phyloP scores from a whole-genome alignment of 192 early-diverging fungal genomes.

The Coemansia sp. region DNA sequence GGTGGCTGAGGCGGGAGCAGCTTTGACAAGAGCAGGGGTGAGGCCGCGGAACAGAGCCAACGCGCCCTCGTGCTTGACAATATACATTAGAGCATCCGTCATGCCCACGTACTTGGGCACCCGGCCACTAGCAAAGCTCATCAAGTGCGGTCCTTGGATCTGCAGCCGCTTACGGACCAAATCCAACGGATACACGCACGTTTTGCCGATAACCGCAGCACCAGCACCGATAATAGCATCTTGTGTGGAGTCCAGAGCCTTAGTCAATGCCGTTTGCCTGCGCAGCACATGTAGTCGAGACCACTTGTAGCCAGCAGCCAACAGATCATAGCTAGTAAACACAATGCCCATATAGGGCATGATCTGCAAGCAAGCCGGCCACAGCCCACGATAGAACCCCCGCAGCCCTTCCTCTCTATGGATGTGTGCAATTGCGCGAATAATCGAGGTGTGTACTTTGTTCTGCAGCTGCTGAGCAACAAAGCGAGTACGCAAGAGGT shows the following conservation, averaged over 20 bases:
- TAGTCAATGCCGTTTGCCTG: not conserved
- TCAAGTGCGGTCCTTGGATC: conserved; percentile 71
- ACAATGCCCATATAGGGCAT: conserved; percentile 94
- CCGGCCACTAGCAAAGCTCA: conserved; percentile 58
- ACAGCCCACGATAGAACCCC: conserved; percentile 85
- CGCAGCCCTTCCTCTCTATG: conserved; percentile 65
- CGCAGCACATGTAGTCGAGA: conserved; percentile 8
- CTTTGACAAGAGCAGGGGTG: conserved; percentile 80
- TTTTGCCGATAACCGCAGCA: conserved; percentile 79
- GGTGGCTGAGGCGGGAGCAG: conserved; percentile 78
- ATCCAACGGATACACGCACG: conserved; percentile 87
- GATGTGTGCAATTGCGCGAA: conserved; percentile 67
- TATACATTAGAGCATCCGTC: conserved; percentile 59
- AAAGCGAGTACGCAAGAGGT: conserved; percentile 92
- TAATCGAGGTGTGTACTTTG: conserved; percentile 67
- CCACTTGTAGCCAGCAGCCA: conserved; percentile 54
- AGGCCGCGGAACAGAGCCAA: conserved; percentile 85
- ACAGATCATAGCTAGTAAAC: conserved; percentile 74
- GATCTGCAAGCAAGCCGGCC: conserved; percentile 80
- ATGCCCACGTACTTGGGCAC: conserved; percentile 71
- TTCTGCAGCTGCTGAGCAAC: conserved; percentile 70
- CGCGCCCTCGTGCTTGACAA: conserved; percentile 75
- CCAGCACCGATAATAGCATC: conserved; percentile 78
- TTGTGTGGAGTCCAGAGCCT: conserved; percentile 25
- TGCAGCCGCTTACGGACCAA: conserved; percentile 77